These are phyloP conservation scores for Hypoxylon sp. DNA, from an alignment of 2,329 filamentous ascomycete genomes.

Conservation along the genomic window DNA sequence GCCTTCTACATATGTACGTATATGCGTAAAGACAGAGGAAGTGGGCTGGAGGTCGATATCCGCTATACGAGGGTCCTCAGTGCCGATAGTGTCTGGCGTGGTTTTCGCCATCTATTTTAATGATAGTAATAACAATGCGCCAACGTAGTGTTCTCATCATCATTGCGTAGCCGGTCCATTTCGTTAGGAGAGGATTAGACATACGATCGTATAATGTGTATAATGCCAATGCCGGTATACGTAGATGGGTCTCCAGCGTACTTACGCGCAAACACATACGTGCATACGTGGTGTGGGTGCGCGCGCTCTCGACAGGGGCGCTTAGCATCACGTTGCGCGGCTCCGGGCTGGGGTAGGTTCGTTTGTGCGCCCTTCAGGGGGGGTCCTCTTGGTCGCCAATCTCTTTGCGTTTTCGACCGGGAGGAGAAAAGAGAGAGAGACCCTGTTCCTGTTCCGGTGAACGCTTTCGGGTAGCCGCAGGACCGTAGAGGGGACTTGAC, in stretches of 20 bases:
- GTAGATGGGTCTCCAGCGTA: neutral
- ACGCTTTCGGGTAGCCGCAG: constrained; percentile 37
- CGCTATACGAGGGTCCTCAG: constrained; percentile 13
- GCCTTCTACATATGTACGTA: neutral
- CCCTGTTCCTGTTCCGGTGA: constrained; percentile 41
- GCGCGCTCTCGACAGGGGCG: constrained; percentile 19
- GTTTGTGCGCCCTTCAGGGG: constrained; percentile 11
- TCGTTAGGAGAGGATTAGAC: neutral
- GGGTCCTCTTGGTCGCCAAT: neutral
- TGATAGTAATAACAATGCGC: neutral
- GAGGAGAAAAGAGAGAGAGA: constrained; percentile 4
- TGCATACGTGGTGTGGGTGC: constrained; percentile 3
- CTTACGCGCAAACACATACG: constrained; percentile 2
- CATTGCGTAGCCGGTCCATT: constrained; percentile 12
- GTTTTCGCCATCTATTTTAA: neutral
- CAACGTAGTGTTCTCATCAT: constrained; percentile 9
- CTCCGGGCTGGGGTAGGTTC: constrained; percentile 42
- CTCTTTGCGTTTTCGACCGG: constrained; percentile 20
- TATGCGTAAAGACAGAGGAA: neutral
- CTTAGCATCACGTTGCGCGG: constrained; percentile 41
- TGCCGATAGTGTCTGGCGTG: neutral
- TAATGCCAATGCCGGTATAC: neutral
- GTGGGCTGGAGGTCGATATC: constrained; percentile 14
- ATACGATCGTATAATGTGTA: constrained; percentile 9
- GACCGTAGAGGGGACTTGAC: constrained; percentile 1